Conservation (phyloP, 768 basidiomycete genomes). For the Candolleomyces efflorescens region DNA sequence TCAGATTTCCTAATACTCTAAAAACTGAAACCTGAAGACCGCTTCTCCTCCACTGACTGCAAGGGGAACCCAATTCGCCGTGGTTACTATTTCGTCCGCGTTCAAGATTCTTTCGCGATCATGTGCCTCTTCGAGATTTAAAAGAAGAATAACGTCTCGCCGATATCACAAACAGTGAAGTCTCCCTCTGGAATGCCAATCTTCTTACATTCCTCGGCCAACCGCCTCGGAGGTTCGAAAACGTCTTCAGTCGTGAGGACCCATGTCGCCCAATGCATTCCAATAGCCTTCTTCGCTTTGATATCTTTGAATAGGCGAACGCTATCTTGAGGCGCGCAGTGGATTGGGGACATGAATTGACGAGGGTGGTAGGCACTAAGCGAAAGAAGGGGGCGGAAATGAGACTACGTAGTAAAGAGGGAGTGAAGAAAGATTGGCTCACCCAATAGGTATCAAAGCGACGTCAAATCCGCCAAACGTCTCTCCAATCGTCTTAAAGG, state of each 20-base stretch:
- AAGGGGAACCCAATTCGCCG: no score
- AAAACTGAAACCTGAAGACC: no score
- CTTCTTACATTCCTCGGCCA: slow-evolving; percentile 49
- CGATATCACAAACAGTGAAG: slow-evolving; percentile 56
- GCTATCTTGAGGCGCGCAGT: slow-evolving; percentile 64
- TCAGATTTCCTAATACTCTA: no score
- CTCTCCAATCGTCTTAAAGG: slow-evolving; percentile 67
- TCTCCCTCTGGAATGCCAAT: slow-evolving; percentile 47
- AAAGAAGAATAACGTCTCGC: slow-evolving; percentile 46
- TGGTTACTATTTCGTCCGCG: no score
- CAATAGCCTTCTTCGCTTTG: slow-evolving; percentile 53
- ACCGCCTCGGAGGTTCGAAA: slow-evolving; percentile 52
- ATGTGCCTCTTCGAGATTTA: background rate
- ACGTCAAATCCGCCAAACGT: slow-evolving; percentile 61
- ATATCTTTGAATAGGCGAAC: slow-evolving; percentile 65
- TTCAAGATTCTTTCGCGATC: no score
- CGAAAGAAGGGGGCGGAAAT: background rate
- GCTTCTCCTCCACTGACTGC: no score
- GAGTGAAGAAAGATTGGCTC: slow-evolving; percentile 11
- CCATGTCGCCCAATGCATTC: slow-evolving; percentile 75
- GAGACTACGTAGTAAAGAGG: no score
- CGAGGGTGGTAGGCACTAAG: slow-evolving; percentile 57
- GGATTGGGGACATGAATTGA: slow-evolving; percentile 53
- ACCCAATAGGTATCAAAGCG: slow-evolving; percentile 70
- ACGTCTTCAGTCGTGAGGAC: slow-evolving; percentile 50